Evolutionary conservation across 805 yeast species (phyloP), one percentile per base, ranked within the genome.

Genomic region (Saccharomyces eubayanus): DNA sequence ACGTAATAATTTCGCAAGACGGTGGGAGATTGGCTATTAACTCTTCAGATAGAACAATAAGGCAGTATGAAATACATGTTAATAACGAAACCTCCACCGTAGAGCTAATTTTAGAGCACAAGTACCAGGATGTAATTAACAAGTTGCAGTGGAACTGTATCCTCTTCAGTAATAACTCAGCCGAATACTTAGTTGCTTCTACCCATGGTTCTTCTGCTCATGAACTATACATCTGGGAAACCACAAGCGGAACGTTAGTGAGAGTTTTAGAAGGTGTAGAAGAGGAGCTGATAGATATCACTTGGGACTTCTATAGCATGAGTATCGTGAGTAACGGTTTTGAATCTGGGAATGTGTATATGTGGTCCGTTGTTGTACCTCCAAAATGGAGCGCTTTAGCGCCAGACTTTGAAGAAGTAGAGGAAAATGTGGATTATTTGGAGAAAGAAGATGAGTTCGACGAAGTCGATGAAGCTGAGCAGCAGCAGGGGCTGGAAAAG

Each of bases 321-420:
- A 73, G 80, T 56, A 82, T 92, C 31, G 86, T 85, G 9, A 86
- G 96, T 16, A 87, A 88, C 29, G 97, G 97, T 0, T 72, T 88
- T 52, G 98, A 91, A 63, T 76, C 87, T 31, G 97, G 97, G 0
- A 75, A 82, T 41, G 78, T 91, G 1, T 90, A 87, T 64, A 66
- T 87, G 45, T 92, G 97, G 97, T 80, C 85, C 50, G 78, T 88
- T 9, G 79, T 80, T 43, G 81, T 87, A 21, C 95, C 96, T 0
- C 97, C 90, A 62, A 87, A 88, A 70, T 91, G 98, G 98, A 86
- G 95, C 68, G 96, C 97, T 0, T 74, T 91, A 61, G 97, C 97
- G 0, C 97, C 97, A 0, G 98, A 92, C 68, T 91, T 92, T 66
- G 96, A 87, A 49, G 97, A 91, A 68, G 84, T 91, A 46, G 97